These are phyloP conservation scores for Musa troglodytarum DNA, from an alignment of 176 grass and related monocot species.

Conservation along the genomic window DNA sequence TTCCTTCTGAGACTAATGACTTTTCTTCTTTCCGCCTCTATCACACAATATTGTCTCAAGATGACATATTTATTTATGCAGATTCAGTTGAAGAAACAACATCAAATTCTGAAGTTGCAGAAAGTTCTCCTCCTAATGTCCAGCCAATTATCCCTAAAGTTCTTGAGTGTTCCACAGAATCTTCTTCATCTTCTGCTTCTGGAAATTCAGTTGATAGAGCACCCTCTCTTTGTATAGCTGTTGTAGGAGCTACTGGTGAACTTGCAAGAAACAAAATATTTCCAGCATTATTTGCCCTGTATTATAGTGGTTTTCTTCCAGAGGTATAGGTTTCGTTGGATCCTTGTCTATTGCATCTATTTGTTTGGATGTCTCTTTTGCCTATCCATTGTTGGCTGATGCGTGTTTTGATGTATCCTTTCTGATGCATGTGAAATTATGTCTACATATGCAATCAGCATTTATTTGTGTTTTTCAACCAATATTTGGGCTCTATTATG, in stretches of 20 bases:
- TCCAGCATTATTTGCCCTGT: slow-evolving; percentile 27
- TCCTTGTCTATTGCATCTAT: no score
- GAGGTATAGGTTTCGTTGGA: slow-evolving; percentile 26
- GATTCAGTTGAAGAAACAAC: slow-evolving; percentile 45
- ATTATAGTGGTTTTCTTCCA: slow-evolving; percentile 25
- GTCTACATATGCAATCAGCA: no score
- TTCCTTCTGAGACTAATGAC: no score
- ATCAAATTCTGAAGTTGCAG: slow-evolving; percentile 25
- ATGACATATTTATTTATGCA: slow-evolving; percentile 16
- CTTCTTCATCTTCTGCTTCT: slow-evolving; percentile 12
- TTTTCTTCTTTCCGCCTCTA: no score
- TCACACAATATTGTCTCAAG: not conserved
- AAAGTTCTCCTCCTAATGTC: slow-evolving; percentile 18
- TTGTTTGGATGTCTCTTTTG: no score
- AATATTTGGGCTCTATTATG: no score
- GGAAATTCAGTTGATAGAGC: slow-evolving; percentile 14
- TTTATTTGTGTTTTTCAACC: no score
- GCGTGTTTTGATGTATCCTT: no score
- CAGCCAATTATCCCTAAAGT: slow-evolving; percentile 15
- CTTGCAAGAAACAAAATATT: slow-evolving; percentile 83
- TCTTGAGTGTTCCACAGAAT: slow-evolving; percentile 5
- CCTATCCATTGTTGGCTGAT: no score
- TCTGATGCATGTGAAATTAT: no score
- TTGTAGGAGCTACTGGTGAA: slow-evolving; percentile 86
- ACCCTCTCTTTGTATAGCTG: slow-evolving; percentile 79